A percentile compares a stretch with the other conserved stretches of the same genome.
phyloP scores from a whole-genome alignment of 345 rosid species.

The Citrus maxima region DNA sequence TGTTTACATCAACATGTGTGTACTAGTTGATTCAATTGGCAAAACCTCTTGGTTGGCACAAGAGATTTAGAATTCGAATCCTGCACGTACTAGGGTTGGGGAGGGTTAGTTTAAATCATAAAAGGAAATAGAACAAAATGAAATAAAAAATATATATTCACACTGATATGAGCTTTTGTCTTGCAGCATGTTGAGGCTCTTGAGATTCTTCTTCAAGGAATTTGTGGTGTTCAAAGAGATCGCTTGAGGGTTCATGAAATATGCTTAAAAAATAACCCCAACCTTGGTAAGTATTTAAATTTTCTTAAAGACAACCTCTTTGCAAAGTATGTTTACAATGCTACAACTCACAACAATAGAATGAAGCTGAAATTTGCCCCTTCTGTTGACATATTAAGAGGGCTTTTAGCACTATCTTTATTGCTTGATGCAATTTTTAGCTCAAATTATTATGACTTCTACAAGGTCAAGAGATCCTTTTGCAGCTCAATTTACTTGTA shows the following conservation, averaged over 20 bases:
- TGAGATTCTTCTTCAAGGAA: constrained; percentile 96
- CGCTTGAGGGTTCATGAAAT: constrained; percentile 87
- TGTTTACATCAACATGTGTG: neutral
- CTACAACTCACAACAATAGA: neutral
- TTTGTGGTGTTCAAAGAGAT: constrained; percentile 91
- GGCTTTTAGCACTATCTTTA: neutral
- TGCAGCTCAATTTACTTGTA: neutral
- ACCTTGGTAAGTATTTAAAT: constrained; percentile 48
- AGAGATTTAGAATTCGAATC: neutral
- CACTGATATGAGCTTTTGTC: neutral
- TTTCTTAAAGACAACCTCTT: neutral
- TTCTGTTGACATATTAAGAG: neutral
- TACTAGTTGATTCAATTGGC: neutral
- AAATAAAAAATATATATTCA: neutral
- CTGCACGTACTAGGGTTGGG: neutral
- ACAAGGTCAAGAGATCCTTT: neutral
- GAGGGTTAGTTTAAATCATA: neutral
- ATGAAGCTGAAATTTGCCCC: neutral
- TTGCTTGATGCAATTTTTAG: neutral
- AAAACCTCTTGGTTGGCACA: neutral
- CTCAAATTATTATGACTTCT: neutral
- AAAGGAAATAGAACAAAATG: neutral
- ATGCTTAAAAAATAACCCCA: constrained; percentile 70
- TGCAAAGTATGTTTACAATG: neutral
- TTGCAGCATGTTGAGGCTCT: constrained; percentile 97